Conservation (phyloP, 768 basidiomycete species). For the Mycena crocata region DNA sequence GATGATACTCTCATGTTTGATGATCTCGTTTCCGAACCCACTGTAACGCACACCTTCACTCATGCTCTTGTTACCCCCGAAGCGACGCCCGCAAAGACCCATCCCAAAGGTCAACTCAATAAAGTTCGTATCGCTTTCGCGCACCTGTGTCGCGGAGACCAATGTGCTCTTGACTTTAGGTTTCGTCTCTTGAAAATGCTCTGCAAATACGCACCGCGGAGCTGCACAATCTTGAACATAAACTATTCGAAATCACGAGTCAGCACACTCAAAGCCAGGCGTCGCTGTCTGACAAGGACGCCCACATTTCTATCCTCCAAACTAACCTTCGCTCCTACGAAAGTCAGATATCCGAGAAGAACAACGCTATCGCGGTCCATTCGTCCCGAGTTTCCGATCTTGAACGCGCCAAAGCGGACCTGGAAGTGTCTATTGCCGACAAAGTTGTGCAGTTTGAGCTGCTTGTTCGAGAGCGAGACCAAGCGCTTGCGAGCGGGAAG, state of each 20-base stretch:
- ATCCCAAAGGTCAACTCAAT: conserved; percentile 3
- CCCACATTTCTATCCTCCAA: conserved; percentile 39
- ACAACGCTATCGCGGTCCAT: conserved; percentile 20
- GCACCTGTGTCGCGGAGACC: background rate
- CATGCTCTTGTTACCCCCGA: conserved; percentile 24
- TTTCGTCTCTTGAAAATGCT: conserved; percentile 34
- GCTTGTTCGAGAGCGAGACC: conserved; percentile 33
- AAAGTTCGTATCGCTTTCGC: conserved; percentile 12
- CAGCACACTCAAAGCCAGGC: conserved; percentile 32
- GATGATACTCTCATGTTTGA: conserved; percentile 33
- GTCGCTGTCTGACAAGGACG: conserved; percentile 40
- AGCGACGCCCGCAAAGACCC: conserved; percentile 20
- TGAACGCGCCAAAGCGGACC: conserved; percentile 27
- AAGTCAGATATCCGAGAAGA: conserved; percentile 25
- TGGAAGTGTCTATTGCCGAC: conserved; percentile 31
- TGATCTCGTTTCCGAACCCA: background rate
- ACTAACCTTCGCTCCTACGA: conserved; percentile 35
- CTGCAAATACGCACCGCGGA: conserved; percentile 30
- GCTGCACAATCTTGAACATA: conserved; percentile 34
- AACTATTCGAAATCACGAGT: conserved; percentile 33
- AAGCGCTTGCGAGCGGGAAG: conserved; percentile 19
- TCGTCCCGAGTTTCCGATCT: conserved; percentile 28
- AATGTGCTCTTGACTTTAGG: conserved; percentile 6
- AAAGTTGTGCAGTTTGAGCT: conserved; percentile 26
- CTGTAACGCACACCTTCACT: conserved; percentile 1